Percentiles rank a stretch among this genome's conserved stretches.
These are phyloP conservation scores for Hypericum perforatum DNA, from an alignment of 345 rosid species.

Conservation along the genomic window DNA sequence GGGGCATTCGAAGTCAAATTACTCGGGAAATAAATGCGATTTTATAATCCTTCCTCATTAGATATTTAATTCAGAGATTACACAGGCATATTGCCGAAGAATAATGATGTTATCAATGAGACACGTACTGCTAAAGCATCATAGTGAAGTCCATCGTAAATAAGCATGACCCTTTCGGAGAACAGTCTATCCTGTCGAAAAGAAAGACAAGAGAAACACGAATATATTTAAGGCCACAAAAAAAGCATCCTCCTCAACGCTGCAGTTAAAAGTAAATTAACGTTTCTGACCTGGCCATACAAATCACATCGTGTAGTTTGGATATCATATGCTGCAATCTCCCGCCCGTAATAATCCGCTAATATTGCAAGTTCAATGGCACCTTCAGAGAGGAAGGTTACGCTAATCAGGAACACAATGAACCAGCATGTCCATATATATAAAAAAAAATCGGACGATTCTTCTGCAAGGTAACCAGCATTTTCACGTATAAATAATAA, in stretches of 20 bases:
- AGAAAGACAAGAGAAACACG: conserved; percentile 3
- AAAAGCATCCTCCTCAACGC: conserved; percentile 3
- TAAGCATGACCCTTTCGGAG: conserved; percentile 74
- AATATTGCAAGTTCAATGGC: conserved; percentile 93
- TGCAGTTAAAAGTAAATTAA: neutral
- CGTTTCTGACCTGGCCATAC: conserved; percentile 74
- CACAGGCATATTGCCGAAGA: neutral
- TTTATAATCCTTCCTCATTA: neutral
- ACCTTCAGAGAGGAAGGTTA: conserved; percentile 34
- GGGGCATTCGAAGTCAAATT: too few relatives aligned
- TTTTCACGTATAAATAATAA: too few relatives aligned
- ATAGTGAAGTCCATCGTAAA: conserved; percentile 92
- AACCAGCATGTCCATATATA: too few relatives aligned
- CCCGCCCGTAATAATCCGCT: conserved; percentile 69
- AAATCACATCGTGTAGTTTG: conserved; percentile 81
- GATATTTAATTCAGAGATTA: neutral
- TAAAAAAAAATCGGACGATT: too few relatives aligned
- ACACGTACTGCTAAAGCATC: conserved; percentile 83
- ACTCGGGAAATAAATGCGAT: too few relatives aligned
- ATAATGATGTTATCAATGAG: conserved; percentile 6
- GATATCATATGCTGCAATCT: conserved; percentile 89
- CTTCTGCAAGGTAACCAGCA: too few relatives aligned
- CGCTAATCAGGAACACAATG: too few relatives aligned
- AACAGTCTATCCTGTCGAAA: conserved; percentile 51
- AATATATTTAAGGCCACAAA: neutral